These are phyloP conservation scores for Globisporangium recalcitrans DNA, from an alignment of 352 stramenopile genomes.

Conservation along the genomic window DNA sequence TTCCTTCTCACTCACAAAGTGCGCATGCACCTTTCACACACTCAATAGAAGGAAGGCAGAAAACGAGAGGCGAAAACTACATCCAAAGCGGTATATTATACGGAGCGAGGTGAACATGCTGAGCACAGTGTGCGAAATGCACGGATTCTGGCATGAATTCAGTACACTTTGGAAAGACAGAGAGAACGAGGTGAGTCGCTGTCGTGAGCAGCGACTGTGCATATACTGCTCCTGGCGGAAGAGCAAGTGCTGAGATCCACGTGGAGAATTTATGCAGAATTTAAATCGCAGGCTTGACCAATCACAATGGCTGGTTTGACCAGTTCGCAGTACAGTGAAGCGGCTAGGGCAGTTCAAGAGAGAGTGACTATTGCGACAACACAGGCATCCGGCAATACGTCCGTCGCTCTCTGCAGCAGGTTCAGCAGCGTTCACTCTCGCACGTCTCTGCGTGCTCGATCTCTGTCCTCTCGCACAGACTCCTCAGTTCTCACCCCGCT, in stretches of 20 bases:
- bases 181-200: no score
- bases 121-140: background rate
- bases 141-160: background rate
- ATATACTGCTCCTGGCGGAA: background rate
- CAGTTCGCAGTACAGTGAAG: background rate
- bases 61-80: background rate
- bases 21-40: background rate
- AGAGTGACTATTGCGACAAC: no score
- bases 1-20: background rate
- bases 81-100: background rate
- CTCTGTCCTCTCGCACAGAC: no score
- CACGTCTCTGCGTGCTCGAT: no score
- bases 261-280: background rate
- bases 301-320: background rate
- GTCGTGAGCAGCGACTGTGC: background rate
- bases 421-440: no score
- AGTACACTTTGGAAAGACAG: background rate
- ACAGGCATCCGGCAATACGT: no score
- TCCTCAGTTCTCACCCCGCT: no score
- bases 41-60: background rate
- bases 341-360: no score
- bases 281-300: background rate
- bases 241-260: background rate
- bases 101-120: background rate
- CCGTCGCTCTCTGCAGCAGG: no score